phyloP scores from a whole-genome alignment of 2,329 filamentous ascomycete genomes.

The Volutella citrinella region DNA sequence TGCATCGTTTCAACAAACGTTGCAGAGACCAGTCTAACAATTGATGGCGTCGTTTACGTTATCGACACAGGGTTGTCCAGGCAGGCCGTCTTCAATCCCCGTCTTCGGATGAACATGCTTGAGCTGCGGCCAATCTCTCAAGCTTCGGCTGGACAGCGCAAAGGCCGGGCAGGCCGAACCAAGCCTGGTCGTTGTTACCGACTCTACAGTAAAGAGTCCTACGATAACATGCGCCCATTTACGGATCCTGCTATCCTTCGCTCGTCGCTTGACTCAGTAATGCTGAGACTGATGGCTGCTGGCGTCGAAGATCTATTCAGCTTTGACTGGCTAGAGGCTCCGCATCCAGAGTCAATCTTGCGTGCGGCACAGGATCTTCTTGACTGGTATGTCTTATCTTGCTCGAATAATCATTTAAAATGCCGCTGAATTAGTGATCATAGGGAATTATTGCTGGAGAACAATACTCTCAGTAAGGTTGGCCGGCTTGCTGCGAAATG shows the following conservation, averaged over 20 bases:
- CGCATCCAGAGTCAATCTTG: constrained; percentile 10
- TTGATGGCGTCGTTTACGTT: constrained; percentile 9
- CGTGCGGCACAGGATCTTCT: constrained; percentile 13
- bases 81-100: constrained; percentile 9
- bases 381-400: constrained; percentile 4
- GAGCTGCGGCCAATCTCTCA: constrained; percentile 8
- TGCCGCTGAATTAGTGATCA: constrained; percentile 1
- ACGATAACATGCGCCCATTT: constrained; percentile 5
- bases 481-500: constrained; percentile 3
- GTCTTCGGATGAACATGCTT: constrained; percentile 6
- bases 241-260: constrained; percentile 6
- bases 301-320: constrained; percentile 4
- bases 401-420: neutral
- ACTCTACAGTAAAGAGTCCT: constrained; percentile 9
- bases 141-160: constrained; percentile 11
- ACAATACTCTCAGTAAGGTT: constrained; percentile 1
- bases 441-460: constrained; percentile 6
- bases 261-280: constrained; percentile 1
- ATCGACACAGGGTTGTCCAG: constrained; percentile 10
- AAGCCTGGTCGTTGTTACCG: constrained; percentile 10
- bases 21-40: constrained; percentile 9
- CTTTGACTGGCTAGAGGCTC: constrained; percentile 10
- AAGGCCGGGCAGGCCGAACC: constrained; percentile 10
- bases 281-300: constrained; percentile 3
- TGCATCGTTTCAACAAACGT: constrained; percentile 11